These are phyloP conservation scores for Aspergillus calidoustus DNA, from an alignment of 2,329 filamentous ascomycete genomes.

Conservation along the genomic window DNA sequence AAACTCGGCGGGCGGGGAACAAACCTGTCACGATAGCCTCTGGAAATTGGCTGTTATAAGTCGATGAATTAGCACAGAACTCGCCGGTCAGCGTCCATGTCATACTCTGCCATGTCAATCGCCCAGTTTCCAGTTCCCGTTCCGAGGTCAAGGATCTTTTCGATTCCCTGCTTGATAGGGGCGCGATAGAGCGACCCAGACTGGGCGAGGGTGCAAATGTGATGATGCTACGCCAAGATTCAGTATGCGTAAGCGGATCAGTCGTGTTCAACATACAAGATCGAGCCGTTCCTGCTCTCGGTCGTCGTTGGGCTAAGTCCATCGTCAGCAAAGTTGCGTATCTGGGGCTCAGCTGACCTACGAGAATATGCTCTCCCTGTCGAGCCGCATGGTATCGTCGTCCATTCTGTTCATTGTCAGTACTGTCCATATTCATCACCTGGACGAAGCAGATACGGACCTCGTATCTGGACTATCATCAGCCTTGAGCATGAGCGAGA, in stretches of 20 bases:
- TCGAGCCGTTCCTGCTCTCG: conserved; percentile 41
- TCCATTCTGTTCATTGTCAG: conserved; percentile 26
- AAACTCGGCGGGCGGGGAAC: neutral
- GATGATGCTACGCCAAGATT: conserved; percentile 28
- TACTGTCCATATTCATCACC: neutral
- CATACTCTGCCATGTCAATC: conserved; percentile 41
- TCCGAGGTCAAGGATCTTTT: conserved; percentile 43
- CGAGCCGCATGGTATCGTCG: conserved; percentile 31
- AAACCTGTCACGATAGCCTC: conserved; percentile 26
- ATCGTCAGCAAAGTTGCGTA: neutral
- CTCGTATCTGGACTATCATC: conserved; percentile 17
- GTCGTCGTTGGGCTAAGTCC: conserved; percentile 40
- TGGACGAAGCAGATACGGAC: neutral
- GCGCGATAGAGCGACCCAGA: conserved; percentile 35
- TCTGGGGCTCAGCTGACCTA: conserved; percentile 9
- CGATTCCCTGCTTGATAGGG: conserved; percentile 31
- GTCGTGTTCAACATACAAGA: conserved; percentile 24
- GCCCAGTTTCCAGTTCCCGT: conserved; percentile 47
- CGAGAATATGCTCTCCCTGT: conserved; percentile 30
- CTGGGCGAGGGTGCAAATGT: conserved; percentile 37
- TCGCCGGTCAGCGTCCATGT: neutral
- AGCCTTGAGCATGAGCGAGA: neutral
- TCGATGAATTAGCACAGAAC: neutral
- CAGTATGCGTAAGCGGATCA: neutral
- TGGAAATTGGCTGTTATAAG: conserved; percentile 29